Base-by-base conservation (phyloP, 164 flowering plant genomes). In the Magnolia changhungtana region DNA sequence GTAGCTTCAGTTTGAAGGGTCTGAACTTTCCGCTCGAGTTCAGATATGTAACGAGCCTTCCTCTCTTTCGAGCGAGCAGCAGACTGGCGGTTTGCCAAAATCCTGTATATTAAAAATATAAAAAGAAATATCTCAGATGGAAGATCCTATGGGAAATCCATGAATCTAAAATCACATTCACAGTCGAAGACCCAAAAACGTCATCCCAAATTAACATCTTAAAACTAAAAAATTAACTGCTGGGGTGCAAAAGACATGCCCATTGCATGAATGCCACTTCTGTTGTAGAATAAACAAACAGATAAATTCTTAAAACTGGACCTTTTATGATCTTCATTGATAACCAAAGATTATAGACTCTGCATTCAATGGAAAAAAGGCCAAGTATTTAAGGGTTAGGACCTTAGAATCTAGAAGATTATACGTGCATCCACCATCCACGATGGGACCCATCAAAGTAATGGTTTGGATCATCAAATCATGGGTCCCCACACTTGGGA, bases 11-110 rank as follows among this genome's bases (percentile, higher is more conserved):
- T 95, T 83, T 95, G 98, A 86, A 95, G 92, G 67, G 89, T 91
- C 80, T 93, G 96, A 23, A 91, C 96, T 87, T 91, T 95, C 76
- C 98, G 88, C 87, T 95, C 98, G 67, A 95, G 91, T 75, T 95
- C 98, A 61, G 81, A 76, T 59, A 91, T 90, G 79, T 95, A 95
- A 1, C 95, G 92, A 6, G 96, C 89, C 78, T 95, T 95, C 79
- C 98, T 87, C 86, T 95, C 98, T 79, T 95, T 95, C 23, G 97
- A 95, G 20, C 98, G 89, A 75, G 98, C 93, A 84, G 98, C 98
- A 74, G 98, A 95, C 75, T 95, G 98, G 18, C 98, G 87, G 80
- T 95, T 93, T 50, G 98, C 98, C 80, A 91, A 73, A 74, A 93
- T 93, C 86, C 98, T 93, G 84, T 19, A 80, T 16, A 55, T 10